Evolutionary conservation across 768 basidiomycete species (phyloP), one percentile per base, ranked within the genome.

Genomic region (Phlebiopsis flavidoalba): DNA sequence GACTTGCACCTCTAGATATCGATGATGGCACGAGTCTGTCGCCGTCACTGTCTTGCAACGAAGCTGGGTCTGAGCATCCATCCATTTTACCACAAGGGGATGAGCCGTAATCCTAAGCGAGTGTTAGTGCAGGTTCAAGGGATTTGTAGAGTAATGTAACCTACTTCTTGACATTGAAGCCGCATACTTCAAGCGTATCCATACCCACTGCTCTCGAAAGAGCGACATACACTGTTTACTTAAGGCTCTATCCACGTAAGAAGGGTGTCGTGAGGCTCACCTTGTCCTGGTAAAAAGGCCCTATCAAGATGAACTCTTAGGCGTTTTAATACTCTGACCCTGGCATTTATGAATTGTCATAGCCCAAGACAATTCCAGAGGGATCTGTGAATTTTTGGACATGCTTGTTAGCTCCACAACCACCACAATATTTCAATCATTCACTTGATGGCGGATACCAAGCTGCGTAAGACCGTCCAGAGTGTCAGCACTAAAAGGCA

Each of bases 311-410:
- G 85, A 4, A 95, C 88, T 61, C 86, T 89, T 60, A 95, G 89
- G 53, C 90, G 79, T 56, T n/a, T 91, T 83, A 46, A 95, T 74
- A 0, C 93, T 95, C 71, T 94, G 93, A 0, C 93, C 93, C 70
- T 96, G 93, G 2, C 87, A 87, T 69, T 95, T 95, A 74, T 94
- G 91, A 40, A 95, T 86, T 48, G 86, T 88, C 69, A 94, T 77
- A 0, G 92, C 91, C 40, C 40, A 43, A 17, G 12, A 12, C 17
- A 43, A 43, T 12, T 43, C 40, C 10, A 43, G 40, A 3, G 40
- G 40, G 11, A 43, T 43, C 40, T 43, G 6, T 31, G 6, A 6
- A 31, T 3, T 31, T 31, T 2, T 43, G 40, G 3, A 43, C 40
- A 8, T n/a, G n/a, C 6, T 31, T 31, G 26, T 31, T 2, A 31